Evolutionary conservation across 225 moss, liverwort and hornwort genomes (phyloP).

Genomic region (Sphagnum contortum): DNA sequence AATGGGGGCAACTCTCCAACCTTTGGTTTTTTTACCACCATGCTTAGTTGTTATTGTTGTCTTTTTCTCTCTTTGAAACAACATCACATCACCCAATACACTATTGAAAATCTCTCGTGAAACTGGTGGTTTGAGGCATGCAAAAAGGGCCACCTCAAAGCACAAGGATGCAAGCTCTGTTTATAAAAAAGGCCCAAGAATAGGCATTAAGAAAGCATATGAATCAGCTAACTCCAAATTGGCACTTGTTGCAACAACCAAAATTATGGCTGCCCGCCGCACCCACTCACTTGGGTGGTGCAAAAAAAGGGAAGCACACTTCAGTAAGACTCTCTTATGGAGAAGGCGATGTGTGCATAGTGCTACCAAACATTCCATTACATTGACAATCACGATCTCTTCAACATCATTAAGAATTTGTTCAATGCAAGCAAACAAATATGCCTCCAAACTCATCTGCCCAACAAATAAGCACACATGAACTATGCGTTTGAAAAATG

Average conservation of each 20-base stretch:
- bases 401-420: slow-evolving; percentile 98
- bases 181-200: slow-evolving; percentile 79
- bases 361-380: slow-evolving; percentile 81
- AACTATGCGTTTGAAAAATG: slow-evolving; percentile 91
- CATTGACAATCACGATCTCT: slow-evolving; percentile 96
- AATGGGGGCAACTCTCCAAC: slow-evolving; percentile 63
- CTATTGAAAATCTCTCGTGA: slow-evolving; percentile 95
- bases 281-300: slow-evolving; percentile 99
- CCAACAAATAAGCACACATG: slow-evolving; percentile 97
- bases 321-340: slow-evolving; percentile 74
- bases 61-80: slow-evolving; percentile 70
- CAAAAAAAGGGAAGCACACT: slow-evolving; percentile 81
- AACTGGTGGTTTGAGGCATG: slow-evolving; percentile 93
- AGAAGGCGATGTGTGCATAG: slow-evolving; percentile 79
- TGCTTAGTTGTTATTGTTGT: slow-evolving; percentile 35
- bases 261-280: slow-evolving; percentile 84
- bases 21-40: slow-evolving; percentile 43
- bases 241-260: slow-evolving; percentile 85
- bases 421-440: slow-evolving; percentile 86
- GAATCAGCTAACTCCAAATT: slow-evolving; percentile 76
- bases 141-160: slow-evolving; percentile 68
- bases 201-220: slow-evolving; percentile 77
- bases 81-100: slow-evolving; percentile 73
- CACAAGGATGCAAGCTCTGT: slow-evolving; percentile 84
- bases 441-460: slow-evolving; percentile 87